Evolutionary conservation across 805 yeast species (phyloP).

Genomic region (Candida pini): DNA sequence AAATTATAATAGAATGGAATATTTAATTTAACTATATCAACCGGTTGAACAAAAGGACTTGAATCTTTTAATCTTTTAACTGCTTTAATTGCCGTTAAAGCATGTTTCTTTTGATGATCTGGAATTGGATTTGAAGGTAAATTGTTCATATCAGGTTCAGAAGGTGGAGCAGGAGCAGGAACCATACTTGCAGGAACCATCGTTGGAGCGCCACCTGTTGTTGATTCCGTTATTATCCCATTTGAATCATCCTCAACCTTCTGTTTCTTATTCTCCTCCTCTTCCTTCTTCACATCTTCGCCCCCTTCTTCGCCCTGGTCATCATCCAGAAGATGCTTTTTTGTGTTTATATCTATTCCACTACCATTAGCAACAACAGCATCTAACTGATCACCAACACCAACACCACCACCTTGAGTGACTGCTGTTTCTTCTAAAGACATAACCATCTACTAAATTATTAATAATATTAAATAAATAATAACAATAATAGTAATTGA

Average conservation of each 20-base stretch:
- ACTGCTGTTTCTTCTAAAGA: conserved; percentile 23
- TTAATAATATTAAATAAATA: no score
- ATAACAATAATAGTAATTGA: no score
- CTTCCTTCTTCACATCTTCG: conserved; percentile 8
- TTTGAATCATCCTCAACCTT: not conserved
- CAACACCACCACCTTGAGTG: no score
- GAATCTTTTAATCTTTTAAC: conserved; percentile 91
- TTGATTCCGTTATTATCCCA: not conserved
- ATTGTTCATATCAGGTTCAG: conserved; percentile 68
- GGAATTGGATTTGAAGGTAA: conserved; percentile 67
- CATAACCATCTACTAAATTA: conserved; percentile 24
- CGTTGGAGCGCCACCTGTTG: conserved; percentile 14
- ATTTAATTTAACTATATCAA: conserved; percentile 80
- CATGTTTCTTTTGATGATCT: conserved; percentile 78
- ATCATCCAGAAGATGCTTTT: conserved; percentile 11
- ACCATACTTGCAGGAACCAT: conserved; percentile 27
- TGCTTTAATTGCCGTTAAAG: conserved; percentile 73
- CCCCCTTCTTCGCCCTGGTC: conserved; percentile 5
- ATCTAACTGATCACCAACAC: conserved; percentile 9
- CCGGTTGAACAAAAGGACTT: conserved; percentile 82
- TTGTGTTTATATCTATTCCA: not conserved
- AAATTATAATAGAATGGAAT: conserved; percentile 87
- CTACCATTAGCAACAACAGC: not conserved
- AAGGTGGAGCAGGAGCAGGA: conserved; percentile 74
- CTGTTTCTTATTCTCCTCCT: conserved; percentile 4